phyloP scores from a whole-genome alignment of 164 flowering plant species.

The Magnolia kwangsiensis region DNA sequence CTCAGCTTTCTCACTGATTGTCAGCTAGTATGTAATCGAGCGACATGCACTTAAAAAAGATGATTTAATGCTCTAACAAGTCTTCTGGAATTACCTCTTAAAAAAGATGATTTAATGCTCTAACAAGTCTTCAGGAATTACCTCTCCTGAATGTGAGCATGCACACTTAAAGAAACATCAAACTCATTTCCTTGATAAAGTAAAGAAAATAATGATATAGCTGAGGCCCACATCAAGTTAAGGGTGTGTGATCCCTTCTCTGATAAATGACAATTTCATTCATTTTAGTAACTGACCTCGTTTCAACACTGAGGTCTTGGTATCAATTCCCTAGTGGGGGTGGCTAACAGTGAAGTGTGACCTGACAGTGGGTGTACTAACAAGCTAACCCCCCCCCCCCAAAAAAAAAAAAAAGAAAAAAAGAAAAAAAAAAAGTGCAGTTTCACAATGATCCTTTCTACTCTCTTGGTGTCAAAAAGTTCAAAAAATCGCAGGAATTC shows the following conservation, averaged over 20 bases:
- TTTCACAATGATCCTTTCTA: background rate
- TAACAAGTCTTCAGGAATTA: background rate
- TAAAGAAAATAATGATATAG: too few relatives aligned
- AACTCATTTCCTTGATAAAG: too few relatives aligned
- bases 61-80: background rate
- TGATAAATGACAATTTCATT: too few relatives aligned
- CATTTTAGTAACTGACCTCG: background rate
- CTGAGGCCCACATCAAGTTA: too few relatives aligned
- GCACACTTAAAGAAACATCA: background rate
- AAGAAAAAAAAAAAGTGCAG: too few relatives aligned
- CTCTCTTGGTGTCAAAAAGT: background rate
- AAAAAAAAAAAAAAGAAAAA: too few relatives aligned
- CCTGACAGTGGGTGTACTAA: too few relatives aligned
- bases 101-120: background rate
- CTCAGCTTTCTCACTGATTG: background rate
- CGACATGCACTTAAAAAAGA: background rate
- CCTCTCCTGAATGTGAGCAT: background rate
- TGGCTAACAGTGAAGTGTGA: too few relatives aligned
- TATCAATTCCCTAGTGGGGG: too few relatives aligned
- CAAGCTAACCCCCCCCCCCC: too few relatives aligned
- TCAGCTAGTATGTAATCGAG: background rate
- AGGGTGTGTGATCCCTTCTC: background rate
- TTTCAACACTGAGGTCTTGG: too few relatives aligned
- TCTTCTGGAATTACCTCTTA: too few relatives aligned
- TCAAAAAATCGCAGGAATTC: background rate